Evolutionary conservation across 2,329 filamentous ascomycete genomes (phyloP).

Genomic region (Colletotrichum navitas): DNA sequence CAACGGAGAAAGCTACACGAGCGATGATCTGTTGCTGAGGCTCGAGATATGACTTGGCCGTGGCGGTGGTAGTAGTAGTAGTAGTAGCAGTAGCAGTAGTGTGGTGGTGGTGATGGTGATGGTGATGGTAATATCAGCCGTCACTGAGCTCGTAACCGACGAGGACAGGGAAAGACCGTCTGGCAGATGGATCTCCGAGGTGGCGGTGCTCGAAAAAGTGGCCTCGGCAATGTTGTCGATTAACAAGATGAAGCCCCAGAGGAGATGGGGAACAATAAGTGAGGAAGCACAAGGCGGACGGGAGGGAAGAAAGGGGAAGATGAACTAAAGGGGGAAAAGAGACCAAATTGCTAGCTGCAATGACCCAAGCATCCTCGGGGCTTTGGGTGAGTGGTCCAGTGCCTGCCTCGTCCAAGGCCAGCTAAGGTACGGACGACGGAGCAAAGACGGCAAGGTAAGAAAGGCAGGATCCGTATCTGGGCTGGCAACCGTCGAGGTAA

Average conservation of each 20-base stretch:
- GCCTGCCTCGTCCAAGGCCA: constrained; percentile 23
- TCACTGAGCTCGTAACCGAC: constrained; percentile 15
- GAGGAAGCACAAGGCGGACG: constrained; percentile 16
- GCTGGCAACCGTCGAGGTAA: constrained; percentile 21
- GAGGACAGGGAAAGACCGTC: constrained; percentile 5
- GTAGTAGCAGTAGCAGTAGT: neutral
- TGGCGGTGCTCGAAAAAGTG: neutral
- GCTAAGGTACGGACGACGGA: constrained; percentile 14
- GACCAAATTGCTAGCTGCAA: constrained; percentile 36
- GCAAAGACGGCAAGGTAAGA: neutral
- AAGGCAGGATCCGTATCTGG: constrained; percentile 4
- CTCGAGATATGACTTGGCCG: neutral
- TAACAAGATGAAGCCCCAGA: constrained; percentile 25
- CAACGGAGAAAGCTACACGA: constrained; percentile 10
- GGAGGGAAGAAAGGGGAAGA: constrained; percentile 23
- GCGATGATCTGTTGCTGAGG: constrained; percentile 1
- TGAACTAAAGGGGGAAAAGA: constrained; percentile 12
- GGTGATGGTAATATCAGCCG: neutral
- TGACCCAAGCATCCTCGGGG: constrained; percentile 39
- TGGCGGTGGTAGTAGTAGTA: neutral
- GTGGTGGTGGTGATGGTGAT: neutral
- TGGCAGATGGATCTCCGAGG: constrained; percentile 3
- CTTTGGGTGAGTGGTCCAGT: constrained; percentile 26
- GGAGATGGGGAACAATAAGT: constrained; percentile 8
- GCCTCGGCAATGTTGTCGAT: constrained; percentile 5